phyloP scores from a whole-genome alignment of 78 protist genomes.

The Isochrysis galbana region DNA sequence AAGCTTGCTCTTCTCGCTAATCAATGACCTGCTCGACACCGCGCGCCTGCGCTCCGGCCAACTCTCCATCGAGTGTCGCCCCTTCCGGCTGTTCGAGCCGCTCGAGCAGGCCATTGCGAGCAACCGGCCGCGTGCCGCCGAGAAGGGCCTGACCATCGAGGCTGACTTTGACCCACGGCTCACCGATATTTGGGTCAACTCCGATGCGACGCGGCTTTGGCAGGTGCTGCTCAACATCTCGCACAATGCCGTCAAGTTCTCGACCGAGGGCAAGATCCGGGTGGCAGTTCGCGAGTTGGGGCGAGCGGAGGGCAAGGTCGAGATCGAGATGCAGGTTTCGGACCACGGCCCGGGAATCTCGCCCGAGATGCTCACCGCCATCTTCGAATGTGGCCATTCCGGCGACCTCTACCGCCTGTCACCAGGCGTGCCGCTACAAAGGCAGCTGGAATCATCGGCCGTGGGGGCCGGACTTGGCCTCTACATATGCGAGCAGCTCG shows the following conservation, averaged over 20 bases:
- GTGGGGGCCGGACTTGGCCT: not conserved
- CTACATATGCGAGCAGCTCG: not conserved
- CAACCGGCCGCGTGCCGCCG: not conserved
- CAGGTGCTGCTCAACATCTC: not conserved
- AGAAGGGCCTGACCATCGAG: not conserved
- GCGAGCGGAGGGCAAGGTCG: not conserved
- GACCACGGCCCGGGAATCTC: not conserved
- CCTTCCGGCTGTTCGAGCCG: not conserved
- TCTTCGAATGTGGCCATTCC: not conserved
- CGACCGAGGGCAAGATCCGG: not conserved
- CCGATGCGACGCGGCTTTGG: not conserved
- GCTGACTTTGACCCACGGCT: not conserved
- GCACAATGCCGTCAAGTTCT: constrained; percentile 10
- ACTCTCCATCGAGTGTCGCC: not conserved
- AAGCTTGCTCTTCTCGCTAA: not conserved
- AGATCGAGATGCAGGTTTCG: not conserved
- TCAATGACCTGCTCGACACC: not conserved
- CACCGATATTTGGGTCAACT: not conserved
- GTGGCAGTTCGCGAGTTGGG: not conserved
- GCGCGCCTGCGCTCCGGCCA: not conserved
- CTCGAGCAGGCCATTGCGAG: not conserved
- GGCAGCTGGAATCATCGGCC: too few species aligned
- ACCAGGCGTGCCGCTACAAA: too few species aligned
- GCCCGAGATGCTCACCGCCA: not conserved
- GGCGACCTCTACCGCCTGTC: not conserved